Percentiles rank a stretch among this genome's conserved stretches.
These are phyloP conservation scores for Neoboletus brunneissimus DNA, from an alignment of 768 basidiomycete species.

Conservation along the genomic window DNA sequence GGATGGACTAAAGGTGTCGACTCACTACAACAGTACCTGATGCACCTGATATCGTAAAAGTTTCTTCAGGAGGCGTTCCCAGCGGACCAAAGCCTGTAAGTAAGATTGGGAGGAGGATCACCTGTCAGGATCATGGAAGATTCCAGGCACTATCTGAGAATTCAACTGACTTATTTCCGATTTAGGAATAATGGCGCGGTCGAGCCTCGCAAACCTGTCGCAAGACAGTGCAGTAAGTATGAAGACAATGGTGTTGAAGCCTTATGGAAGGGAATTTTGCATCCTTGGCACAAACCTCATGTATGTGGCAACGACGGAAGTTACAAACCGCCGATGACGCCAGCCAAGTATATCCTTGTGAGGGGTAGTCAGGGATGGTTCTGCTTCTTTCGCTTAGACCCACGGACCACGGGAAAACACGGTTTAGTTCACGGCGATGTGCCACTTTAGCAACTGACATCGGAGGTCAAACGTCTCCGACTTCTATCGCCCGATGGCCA, in stretches of 20 bases:
- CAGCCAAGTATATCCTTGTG: slow-evolving; percentile 1
- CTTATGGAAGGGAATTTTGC: not conserved
- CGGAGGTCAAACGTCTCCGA: slow-evolving; percentile 27
- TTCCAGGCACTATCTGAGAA: not conserved
- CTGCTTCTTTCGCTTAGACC: slow-evolving; percentile 11
- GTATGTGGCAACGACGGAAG: slow-evolving; percentile 20
- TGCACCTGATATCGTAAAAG: not conserved
- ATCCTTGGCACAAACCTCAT: not conserved
- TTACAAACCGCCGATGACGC: slow-evolving; percentile 16
- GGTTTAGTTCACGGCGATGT: not conserved
- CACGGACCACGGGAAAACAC: not conserved
- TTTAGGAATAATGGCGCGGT: slow-evolving; percentile 1
- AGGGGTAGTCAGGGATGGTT: not conserved
- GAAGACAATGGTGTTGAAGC: slow-evolving; percentile 1
- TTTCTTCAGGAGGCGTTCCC: not conserved
- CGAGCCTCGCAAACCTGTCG: not conserved
- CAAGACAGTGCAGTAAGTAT: not conserved
- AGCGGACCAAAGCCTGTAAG: not conserved
- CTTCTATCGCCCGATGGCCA: slow-evolving; percentile 17
- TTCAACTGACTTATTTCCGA: slow-evolving; percentile 8
- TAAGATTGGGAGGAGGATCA: not conserved
- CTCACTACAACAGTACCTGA: slow-evolving; percentile 6
- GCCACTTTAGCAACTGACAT: slow-evolving; percentile 9
- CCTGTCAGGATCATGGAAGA: not conserved
- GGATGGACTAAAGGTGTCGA: not conserved